Conservation (phyloP, 805 yeast genomes). For the Metschnikowia colocasiae region DNA sequence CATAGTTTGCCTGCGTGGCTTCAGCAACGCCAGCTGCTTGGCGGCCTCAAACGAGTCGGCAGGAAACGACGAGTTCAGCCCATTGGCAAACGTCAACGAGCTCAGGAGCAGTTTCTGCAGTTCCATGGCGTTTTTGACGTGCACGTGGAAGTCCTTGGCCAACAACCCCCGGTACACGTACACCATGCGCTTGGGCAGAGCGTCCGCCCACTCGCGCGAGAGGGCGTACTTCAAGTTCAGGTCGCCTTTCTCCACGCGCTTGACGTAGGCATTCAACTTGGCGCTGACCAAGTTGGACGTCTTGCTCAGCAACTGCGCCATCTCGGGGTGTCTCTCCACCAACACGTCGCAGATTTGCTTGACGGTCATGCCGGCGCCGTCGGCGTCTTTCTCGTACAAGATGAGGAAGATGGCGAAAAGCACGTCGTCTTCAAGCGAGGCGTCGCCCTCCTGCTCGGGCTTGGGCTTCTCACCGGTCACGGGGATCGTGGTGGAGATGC, state of each 20-base stretch:
- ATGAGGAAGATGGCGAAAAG: constrained; percentile 71
- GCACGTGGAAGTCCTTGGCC: constrained; percentile 69
- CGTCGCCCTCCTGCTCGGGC: constrained; percentile 60
- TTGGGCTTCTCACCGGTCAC: constrained; percentile 67
- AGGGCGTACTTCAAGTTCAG: constrained; percentile 66
- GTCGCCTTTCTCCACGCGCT: constrained; percentile 82
- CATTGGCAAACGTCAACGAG: constrained; percentile 8
- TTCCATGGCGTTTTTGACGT: constrained; percentile 64
- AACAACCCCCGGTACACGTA: constrained; percentile 78
- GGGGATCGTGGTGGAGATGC: constrained; percentile 75
- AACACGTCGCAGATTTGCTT: constrained; percentile 79
- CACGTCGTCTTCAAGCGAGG: constrained; percentile 70
- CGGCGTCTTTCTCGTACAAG: constrained; percentile 62
- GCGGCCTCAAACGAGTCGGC: constrained; percentile 35
- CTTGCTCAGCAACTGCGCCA: constrained; percentile 76
- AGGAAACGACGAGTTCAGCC: constrained; percentile 8
- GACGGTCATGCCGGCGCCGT: constrained; percentile 82
- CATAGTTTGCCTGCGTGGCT: constrained; percentile 51
- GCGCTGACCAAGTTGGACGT: constrained; percentile 80
- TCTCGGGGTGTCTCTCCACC: constrained; percentile 72
- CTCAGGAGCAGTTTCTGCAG: constrained; percentile 34
- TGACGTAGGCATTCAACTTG: constrained; percentile 78
- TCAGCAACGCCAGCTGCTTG: constrained; percentile 29
- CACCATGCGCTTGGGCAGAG: constrained; percentile 85
- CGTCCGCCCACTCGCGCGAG: constrained; percentile 88